These are phyloP conservation scores for Murraya paniculata DNA, from an alignment of 345 rosid species.

Conservation along the genomic window DNA sequence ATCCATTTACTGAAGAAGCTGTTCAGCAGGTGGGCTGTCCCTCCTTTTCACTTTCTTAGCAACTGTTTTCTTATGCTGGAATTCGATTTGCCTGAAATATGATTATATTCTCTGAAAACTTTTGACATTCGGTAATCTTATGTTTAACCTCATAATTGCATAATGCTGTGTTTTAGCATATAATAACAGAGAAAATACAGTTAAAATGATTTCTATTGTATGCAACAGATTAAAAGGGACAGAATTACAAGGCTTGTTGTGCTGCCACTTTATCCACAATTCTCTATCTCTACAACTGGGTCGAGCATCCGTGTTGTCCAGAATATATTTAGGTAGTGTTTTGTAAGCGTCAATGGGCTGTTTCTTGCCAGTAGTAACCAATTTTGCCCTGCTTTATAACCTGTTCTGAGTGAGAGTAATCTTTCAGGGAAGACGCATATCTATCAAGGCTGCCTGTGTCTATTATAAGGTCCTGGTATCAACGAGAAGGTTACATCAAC, in stretches of 20 bases:
- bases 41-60: not conserved
- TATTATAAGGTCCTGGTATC: constrained; percentile 82
- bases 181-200: not conserved
- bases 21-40: constrained; percentile 55
- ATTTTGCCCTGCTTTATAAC: not conserved
- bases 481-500: constrained; percentile 71
- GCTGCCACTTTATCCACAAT: constrained; percentile 96
- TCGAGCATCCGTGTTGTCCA: constrained; percentile 87
- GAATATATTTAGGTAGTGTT: constrained; percentile 56
- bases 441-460: constrained; percentile 76
- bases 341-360: not conserved
- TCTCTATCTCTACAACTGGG: constrained; percentile 90
- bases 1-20: constrained; percentile 92
- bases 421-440: constrained; percentile 68
- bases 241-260: constrained; percentile 80
- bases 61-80: not conserved
- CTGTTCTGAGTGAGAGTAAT: constrained; percentile 20
- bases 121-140: not conserved
- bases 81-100: not conserved
- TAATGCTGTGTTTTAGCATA: not conserved
- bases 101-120: not conserved
- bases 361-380: not conserved
- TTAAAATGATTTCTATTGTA: not conserved
- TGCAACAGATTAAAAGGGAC: constrained; percentile 71
- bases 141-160: not conserved